Base-by-base conservation (phyloP, 768 basidiomycete species). In the Hortiboletus campestris region DNA sequence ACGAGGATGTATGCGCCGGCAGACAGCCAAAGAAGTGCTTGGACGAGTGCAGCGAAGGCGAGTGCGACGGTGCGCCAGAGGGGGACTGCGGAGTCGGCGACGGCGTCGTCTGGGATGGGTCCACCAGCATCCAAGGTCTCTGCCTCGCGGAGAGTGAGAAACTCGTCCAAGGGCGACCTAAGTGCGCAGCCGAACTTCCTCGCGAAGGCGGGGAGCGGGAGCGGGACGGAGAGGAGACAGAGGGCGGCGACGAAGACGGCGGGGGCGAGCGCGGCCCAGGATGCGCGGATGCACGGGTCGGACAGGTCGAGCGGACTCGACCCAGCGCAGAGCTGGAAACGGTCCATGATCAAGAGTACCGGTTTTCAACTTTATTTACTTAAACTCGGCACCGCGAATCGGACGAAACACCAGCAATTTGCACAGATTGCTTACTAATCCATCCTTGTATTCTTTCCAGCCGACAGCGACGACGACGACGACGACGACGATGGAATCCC, bases 11-110 rank as follows among this genome's bases (percentile, higher is more conserved):
- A 91, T 7, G 82, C 80, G n/a, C 81, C 84, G 4, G 75, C 63
- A n/a, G 76, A 77, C 2, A 86, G 67, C 86, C 88, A 89, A 10
- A 71, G 63, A 6, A 90, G 71, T 0, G 81, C 73, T 61, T 87
- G 79, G 6, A 78, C 36, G 35, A 88, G 78, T 1, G 86, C 83
- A 3, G 85, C 60, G 55, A 78, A 75, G 1, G 78, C 75, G 43
- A 89, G 78, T n/a, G 82, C 60, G 42, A 84, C 57, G 2, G 84
- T 81, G 39, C 82, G 81, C 84, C 87, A 88, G 9, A 86, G 72
- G 0, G 83, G 80, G 13, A 76, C 62, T 12, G 60, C 32, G 6
- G n/a, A 34, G 10, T 51, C 29, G 14, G 41, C 20, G 13, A 32
- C 20, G 3, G 12, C 35, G 11, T 47, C 43, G 22, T 58, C 58